Percentiles rank a stretch among this genome's conserved stretches.
Evolutionary conservation across 176 grass and related monocot species (phyloP).

Genomic region (Poa annua): DNA sequence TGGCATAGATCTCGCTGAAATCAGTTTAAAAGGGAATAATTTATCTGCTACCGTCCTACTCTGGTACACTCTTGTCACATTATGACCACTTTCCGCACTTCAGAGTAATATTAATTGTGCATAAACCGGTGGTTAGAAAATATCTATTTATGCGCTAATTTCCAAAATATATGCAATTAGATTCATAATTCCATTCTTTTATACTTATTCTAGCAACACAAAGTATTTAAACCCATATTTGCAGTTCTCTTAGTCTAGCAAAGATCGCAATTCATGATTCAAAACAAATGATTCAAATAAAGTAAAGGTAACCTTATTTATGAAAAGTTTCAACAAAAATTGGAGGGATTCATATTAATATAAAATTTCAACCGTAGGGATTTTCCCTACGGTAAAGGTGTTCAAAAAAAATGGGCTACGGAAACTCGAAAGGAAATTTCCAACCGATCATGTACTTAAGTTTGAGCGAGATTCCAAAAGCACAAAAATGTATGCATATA

Average conservation of each 20-base stretch:
- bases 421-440: neutral
- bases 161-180: neutral
- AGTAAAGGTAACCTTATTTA: neutral
- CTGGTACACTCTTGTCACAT: neutral
- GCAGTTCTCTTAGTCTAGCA: neutral
- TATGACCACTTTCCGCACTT: neutral
- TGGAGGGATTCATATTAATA: too few relatives aligned
- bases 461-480: neutral
- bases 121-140: neutral
- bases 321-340: neutral
- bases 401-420: neutral
- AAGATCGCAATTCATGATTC: neutral
- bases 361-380: too few relatives aligned
- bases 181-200: neutral
- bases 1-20: neutral
- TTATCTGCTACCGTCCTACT: neutral
- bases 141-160: neutral
- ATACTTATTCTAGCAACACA: neutral
- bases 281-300: neutral
- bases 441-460: conserved; percentile 2
- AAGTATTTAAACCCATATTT: neutral
- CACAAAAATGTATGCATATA: neutral
- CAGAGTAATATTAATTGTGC: neutral
- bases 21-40: neutral
- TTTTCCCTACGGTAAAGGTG: neutral